Evolutionary conservation across 2,329 filamentous ascomycete species (phyloP), one percentile per base, ranked within the genome.

Genomic region (Fusarium albidum): DNA sequence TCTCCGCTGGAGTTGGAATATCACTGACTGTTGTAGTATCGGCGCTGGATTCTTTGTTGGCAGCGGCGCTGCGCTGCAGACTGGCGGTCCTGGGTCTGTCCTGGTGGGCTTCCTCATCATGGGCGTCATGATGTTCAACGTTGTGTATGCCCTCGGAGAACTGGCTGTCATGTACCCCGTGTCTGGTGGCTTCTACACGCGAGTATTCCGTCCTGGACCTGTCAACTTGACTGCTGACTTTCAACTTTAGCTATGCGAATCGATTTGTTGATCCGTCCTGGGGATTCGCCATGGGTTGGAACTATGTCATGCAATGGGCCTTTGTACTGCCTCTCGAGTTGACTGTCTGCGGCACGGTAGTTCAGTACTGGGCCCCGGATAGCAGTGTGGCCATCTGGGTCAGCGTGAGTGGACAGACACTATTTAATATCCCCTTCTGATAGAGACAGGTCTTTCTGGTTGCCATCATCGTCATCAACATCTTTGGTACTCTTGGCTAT

Each of bases 11-110:
- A 31, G 31, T 13, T 17, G 12, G 14, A 7, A 4, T 2, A 21
- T 2, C n/a, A 12, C 55, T 63, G 26, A 63, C 39, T 11, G 6
- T 21, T 17, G 3, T 11, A 62, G 59, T 57, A 86, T 86, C 38
- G 83, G 83, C 67, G 82, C 83, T 55, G 83, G 83, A 71, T 84
- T 86, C 76, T 86, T 85, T 70, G 83, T 86, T 57, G 82, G 83
- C 64, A 82, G 82, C 54, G 68, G 73, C 57, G 81, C 80, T 49
- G 72, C 85, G 11, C 57, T 66, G 8, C 49, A 57, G 13, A 58
- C 61, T 40, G 65, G 41, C 43, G 52, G 57, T 28, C 78, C 78
- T 21, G 77, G 68, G 3, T 75, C 74, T 39, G 63, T 80, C 9
- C 63, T 81, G 12, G 69, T 81, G 40, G 77, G 79, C 48, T 85